Evolutionary conservation across 805 yeast species (phyloP).

Genomic region (Lipomyces lipofer): DNA sequence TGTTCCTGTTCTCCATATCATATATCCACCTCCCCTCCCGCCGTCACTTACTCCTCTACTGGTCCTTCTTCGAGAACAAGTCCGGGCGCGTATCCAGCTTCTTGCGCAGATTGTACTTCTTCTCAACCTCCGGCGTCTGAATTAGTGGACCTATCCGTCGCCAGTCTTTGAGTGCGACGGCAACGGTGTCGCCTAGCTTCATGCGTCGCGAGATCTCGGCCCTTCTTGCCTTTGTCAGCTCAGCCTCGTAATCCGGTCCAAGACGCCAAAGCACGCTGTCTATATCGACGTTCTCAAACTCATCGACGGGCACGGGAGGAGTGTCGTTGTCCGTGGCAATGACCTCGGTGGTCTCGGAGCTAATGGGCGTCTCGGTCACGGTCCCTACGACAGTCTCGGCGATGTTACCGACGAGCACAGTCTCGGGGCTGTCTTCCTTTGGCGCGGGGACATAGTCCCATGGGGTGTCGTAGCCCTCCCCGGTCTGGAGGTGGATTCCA

Average conservation of each 20-base stretch:
- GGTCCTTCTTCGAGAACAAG: constrained; percentile 7
- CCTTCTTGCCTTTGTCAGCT: constrained; percentile 24
- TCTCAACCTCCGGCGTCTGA: constrained; percentile 19
- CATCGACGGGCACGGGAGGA: constrained; percentile 1
- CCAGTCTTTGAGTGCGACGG: constrained; percentile 31
- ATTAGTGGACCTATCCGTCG: constrained; percentile 28
- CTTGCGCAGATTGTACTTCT: constrained; percentile 25
- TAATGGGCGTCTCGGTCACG: constrained; percentile 2
- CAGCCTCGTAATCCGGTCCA: constrained; percentile 27
- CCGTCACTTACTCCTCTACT: no score
- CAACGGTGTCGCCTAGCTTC: constrained; percentile 31
- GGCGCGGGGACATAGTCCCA: constrained; percentile 20
- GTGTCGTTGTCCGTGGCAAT: neutral
- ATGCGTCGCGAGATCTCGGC: constrained; percentile 31
- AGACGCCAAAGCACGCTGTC: constrained; percentile 23
- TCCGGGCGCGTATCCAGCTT: constrained; percentile 25
- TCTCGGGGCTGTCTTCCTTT: constrained; percentile 8
- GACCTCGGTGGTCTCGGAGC: constrained; percentile 1
- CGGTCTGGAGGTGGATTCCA: constrained; percentile 64
- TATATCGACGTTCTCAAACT: constrained; percentile 7
- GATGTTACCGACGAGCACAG: neutral
- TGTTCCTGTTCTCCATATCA: no score
- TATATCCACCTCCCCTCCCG: no score
- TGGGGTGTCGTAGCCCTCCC: constrained; percentile 68
- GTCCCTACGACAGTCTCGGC: constrained; percentile 6